Evolutionary conservation across 108 stramenopile genomes (phyloP).

Genomic region (Skeletonema costatum): DNA sequence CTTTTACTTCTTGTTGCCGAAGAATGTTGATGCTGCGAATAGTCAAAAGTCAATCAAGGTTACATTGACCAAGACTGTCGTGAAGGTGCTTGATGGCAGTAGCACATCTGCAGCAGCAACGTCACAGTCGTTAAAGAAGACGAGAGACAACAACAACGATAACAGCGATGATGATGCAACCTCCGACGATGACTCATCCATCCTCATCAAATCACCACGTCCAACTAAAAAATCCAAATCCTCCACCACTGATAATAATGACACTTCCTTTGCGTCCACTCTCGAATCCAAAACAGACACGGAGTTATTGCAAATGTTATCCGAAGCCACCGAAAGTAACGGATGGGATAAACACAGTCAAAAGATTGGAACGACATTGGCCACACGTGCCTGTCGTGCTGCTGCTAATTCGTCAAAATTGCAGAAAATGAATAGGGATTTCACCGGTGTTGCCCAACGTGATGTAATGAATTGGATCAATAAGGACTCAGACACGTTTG

Average conservation of each 20-base stretch:
- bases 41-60: constrained; percentile 9
- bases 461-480: constrained; percentile 24
- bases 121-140: neutral
- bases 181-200: neutral
- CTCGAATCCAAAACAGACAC: constrained; percentile 15
- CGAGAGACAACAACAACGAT: neutral
- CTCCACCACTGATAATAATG: neutral
- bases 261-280: neutral
- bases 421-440: neutral
- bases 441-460: constrained; percentile 10
- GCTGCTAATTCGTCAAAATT: constrained; percentile 7
- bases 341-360: constrained; percentile 21
- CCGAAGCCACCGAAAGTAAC: neutral
- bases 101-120: too few species aligned
- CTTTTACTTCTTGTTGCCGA: constrained; percentile 35
- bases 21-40: neutral
- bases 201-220: neutral
- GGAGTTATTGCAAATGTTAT: constrained; percentile 1
- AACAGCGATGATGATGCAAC: neutral
- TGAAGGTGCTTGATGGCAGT: neutral
- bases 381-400: constrained; percentile 17
- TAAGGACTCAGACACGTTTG: neutral
- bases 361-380: constrained; percentile 8
- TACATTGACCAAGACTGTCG: neutral
- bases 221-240: neutral